Conservation (phyloP, 2,329 filamentous ascomycete species). For the Monosporascus cannonballus region DNA sequence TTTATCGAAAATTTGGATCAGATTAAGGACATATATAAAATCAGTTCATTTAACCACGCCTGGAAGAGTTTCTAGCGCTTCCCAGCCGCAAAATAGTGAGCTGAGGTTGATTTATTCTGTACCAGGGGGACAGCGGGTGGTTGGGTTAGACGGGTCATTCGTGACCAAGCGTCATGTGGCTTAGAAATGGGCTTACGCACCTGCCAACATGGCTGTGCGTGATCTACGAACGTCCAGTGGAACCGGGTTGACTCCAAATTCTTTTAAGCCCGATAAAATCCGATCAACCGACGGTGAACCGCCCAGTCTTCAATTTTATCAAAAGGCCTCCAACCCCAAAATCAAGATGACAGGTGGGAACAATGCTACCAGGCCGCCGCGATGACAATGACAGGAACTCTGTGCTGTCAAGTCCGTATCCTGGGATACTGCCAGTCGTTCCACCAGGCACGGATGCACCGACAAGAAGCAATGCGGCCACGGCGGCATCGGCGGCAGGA, state of each 20-base stretch:
- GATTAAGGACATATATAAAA: no score
- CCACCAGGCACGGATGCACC: conserved; percentile 40
- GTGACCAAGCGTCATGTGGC: no score
- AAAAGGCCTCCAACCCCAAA: conserved; percentile 1
- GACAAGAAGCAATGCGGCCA: conserved; percentile 49
- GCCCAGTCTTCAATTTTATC: neutral
- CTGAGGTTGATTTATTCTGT: no score
- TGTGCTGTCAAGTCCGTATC: conserved; percentile 8
- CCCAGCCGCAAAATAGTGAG: no score
- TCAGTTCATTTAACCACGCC: no score
- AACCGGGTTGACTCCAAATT: no score
- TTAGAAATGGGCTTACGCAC: neutral
- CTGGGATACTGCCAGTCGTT: conserved; percentile 39
- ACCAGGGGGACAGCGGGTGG: no score
- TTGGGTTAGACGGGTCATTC: no score
- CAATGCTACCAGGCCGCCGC: conserved; percentile 25
- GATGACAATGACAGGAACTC: conserved; percentile 17
- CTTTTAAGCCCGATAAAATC: neutral
- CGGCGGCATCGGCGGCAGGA: conserved; percentile 77
- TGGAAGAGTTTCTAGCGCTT: no score
- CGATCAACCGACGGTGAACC: neutral
- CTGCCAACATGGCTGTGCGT: neutral
- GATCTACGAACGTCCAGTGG: no score
- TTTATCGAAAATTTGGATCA: no score
- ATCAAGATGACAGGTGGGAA: conserved; percentile 22